A percentile compares a stretch with the other conserved stretches of the same genome.
phyloP scores from a whole-genome alignment of 176 grass and related monocot genomes.

The Avena insularis region DNA sequence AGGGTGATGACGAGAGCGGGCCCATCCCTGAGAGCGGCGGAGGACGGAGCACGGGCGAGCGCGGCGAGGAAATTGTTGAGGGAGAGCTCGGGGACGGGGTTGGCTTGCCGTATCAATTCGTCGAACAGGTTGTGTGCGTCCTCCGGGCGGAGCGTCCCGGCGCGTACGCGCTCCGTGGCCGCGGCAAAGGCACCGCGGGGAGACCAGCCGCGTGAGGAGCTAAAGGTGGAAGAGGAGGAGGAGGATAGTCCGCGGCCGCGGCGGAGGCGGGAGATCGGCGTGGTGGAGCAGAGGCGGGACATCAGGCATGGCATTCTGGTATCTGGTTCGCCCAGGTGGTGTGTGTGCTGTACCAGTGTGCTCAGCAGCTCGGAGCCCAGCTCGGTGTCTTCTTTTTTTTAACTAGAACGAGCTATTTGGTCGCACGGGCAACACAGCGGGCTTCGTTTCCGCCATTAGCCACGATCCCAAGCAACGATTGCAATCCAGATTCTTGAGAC shows the following conservation, averaged over 20 bases:
- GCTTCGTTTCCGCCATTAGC: too few relatives aligned
- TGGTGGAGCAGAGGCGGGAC: background rate
- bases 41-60: background rate
- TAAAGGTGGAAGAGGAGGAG: background rate
- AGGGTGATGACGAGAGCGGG: background rate
- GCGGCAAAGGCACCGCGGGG: background rate
- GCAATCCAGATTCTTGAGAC: too few relatives aligned
- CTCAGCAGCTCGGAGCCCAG: too few relatives aligned
- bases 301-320: background rate
- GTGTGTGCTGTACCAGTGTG: too few relatives aligned
- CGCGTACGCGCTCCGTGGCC: background rate
- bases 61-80: background rate
- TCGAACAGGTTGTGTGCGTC: background rate
- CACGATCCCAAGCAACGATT: too few relatives aligned
- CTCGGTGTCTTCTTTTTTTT: too few relatives aligned
- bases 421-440: too few relatives aligned
- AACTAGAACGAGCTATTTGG: too few relatives aligned
- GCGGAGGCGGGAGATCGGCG: background rate
- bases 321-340: too few relatives aligned
- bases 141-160: background rate
- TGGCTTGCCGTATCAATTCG: background rate
- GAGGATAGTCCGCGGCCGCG: background rate
- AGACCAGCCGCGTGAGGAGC: background rate
- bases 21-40: background rate
- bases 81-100: background rate